Conservation (phyloP, 2,329 filamentous ascomycete species). For the Trichoderma gracile region DNA sequence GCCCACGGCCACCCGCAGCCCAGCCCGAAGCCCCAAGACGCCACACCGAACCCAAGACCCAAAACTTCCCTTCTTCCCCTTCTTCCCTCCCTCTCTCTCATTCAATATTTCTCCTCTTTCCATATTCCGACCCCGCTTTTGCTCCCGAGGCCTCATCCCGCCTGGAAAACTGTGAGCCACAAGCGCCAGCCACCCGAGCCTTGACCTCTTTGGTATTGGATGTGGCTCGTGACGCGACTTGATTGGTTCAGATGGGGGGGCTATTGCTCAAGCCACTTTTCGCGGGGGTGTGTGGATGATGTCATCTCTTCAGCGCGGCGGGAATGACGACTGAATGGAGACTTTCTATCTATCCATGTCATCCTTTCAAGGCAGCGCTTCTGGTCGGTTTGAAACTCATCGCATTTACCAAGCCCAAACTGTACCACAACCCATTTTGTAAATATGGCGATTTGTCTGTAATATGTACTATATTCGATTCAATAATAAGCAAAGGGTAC, state of each 20-base stretch:
- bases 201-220: neutral
- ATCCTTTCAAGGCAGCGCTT: too few relatives aligned
- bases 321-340: neutral
- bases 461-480: too few relatives aligned
- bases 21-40: neutral
- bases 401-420: too few relatives aligned
- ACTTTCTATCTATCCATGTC: too few relatives aligned
- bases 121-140: slow-evolving; percentile 8
- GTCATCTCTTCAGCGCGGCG: neutral
- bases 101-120: neutral
- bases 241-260: neutral
- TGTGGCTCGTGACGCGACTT: slow-evolving; percentile 17
- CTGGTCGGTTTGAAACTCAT: too few relatives aligned
- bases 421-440: too few relatives aligned
- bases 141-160: slow-evolving; percentile 5
- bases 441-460: too few relatives aligned
- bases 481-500: neutral
- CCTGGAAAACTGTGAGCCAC: neutral
- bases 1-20: slow-evolving; percentile 13
- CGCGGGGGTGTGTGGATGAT: neutral
- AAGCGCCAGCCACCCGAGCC: slow-evolving; percentile 16
- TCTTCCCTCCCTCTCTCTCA: too few relatives aligned
- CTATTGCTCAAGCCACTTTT: slow-evolving; percentile 8
- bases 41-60: neutral
- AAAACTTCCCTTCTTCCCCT: neutral